Evolutionary conservation across 1,284 basidiomycete species (phyloP).

Genomic region (Leccinum ponderosum): DNA sequence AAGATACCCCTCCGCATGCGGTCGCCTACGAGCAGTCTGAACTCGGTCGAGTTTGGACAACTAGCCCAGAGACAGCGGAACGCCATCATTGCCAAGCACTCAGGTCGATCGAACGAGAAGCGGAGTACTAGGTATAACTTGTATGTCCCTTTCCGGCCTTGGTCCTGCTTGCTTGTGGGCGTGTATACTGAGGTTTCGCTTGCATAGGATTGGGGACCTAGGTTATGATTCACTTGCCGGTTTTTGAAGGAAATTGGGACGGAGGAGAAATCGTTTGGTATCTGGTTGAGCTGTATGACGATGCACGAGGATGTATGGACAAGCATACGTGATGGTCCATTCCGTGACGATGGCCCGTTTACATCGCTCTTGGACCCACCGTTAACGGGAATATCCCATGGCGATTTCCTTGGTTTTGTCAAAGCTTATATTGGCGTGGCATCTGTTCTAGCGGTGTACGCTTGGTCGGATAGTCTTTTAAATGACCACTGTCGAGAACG

Average conservation of each 20-base stretch:
- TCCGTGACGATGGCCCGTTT: slow-evolving; percentile 7
- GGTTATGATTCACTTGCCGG: slow-evolving; percentile 29
- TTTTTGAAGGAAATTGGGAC: slow-evolving; percentile 59
- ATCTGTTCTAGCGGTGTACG: slow-evolving; percentile 70
- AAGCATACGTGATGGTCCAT: slow-evolving; percentile 14
- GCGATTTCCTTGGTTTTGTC: slow-evolving; percentile 64
- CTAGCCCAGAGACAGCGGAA: no score
- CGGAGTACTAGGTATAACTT: no score
- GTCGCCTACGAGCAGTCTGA: no score
- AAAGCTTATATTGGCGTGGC: slow-evolving; percentile 67
- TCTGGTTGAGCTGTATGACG: slow-evolving; percentile 69
- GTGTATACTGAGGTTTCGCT: slow-evolving; percentile 5
- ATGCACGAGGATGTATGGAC: slow-evolving; percentile 50
- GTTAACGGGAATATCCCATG: slow-evolving; percentile 41
- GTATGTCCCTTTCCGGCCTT: no score
- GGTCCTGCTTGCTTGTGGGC: neutral
- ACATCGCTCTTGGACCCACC: slow-evolving; percentile 22
- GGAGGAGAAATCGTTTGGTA: slow-evolving; percentile 67
- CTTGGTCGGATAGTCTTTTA: slow-evolving; percentile 75
- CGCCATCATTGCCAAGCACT: no score
- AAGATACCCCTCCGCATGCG: no score
- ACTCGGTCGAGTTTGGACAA: no score
- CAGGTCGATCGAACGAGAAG: no score
- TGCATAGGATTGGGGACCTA: slow-evolving; percentile 28
- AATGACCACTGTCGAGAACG: slow-evolving; percentile 63